Evolutionary conservation across 164 flowering plant genomes (phyloP), one percentile per base, ranked within the genome.

Genomic region (Chimonanthus praecox): DNA sequence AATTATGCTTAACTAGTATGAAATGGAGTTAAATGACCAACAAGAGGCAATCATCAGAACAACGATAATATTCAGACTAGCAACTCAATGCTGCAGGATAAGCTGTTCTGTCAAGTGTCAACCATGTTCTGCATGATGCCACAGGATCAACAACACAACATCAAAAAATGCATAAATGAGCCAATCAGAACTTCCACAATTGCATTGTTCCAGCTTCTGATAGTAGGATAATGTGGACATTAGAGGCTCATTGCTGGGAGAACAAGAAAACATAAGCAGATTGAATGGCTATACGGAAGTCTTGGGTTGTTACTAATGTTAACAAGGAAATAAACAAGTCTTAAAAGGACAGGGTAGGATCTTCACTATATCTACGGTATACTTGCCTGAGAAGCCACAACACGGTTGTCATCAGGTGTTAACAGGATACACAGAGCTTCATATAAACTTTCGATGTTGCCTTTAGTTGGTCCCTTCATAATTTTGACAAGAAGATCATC

Each of bases 341-440:
- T 33, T 33, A 33, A 33, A 33, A 33, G 33, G 33, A 33, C 1
- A 33, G 33, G 33, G 33, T 1, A 33, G 61, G 61, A 58, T 58
- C 61, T 58, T 58, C 16, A 58, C 61, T 10, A 51, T 65, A 33
- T 67, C n/a, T 49, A 74, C 44, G 5, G 47, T 62, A 61, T n/a
- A 85, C 94, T 85, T 83, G 92, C 99, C 84, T 96, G 94, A 58
- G 99, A 96, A 79, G 98, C 98, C 77, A 92, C 83, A 48, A 96
- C 97, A 65, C 97, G 94, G 74, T 85, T 80, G 76, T 96, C 99
- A 83, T 96, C 99, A 80, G 99, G 82, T 54, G 97, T 85, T 66
- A 96, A 78, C 66, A 96, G 79, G 66, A 87, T 84, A 16, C 88
- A 84, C 44, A 93, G 84, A 6, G 97, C 92, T 80, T 92, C 95